Percentiles rank a stretch among this genome's conserved stretches.
Conservation (phyloP, 139 green algal species). For the Auxenochlorella pyrenoidosa region DNA sequence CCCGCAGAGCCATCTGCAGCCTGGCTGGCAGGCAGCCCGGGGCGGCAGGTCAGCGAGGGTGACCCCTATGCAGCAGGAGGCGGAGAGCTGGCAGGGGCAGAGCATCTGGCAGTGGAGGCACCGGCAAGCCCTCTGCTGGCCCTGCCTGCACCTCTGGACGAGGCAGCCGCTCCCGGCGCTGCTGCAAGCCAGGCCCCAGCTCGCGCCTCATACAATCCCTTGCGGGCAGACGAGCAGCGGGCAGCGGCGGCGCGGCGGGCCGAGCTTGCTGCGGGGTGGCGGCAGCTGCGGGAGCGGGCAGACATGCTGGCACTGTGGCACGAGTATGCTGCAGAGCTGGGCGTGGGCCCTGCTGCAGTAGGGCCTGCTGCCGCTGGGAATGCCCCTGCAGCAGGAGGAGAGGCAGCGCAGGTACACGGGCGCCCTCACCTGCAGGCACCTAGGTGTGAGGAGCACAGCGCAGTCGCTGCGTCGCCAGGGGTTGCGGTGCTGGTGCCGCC, state of each 20-base stretch:
- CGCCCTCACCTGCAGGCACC: neutral
- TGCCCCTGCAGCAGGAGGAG: neutral
- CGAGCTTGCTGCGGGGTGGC: neutral
- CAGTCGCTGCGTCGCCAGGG: neutral
- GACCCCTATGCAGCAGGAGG: neutral
- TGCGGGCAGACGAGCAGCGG: neutral
- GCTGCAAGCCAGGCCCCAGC: neutral
- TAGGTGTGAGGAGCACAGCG: neutral
- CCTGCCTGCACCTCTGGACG: no score
- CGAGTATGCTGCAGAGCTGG: conserved; percentile 6
- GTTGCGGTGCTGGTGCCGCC: neutral
- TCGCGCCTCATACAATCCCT: neutral
- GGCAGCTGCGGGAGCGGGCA: conserved; percentile 9
- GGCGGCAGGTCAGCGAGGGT: no score
- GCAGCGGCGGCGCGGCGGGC: neutral
- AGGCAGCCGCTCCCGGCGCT: neutral
- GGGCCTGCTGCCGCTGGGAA: neutral
- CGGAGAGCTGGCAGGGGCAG: neutral
- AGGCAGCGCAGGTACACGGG: neutral
- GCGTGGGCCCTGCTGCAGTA: neutral
- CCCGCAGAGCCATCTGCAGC: no score
- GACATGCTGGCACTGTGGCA: conserved; percentile 28
- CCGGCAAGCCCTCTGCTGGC: neutral
- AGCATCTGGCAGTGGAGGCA: neutral
- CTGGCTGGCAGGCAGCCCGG: no score